phyloP scores from a whole-genome alignment of 2,329 filamentous ascomycete species.

The Penicillium sp. region DNA sequence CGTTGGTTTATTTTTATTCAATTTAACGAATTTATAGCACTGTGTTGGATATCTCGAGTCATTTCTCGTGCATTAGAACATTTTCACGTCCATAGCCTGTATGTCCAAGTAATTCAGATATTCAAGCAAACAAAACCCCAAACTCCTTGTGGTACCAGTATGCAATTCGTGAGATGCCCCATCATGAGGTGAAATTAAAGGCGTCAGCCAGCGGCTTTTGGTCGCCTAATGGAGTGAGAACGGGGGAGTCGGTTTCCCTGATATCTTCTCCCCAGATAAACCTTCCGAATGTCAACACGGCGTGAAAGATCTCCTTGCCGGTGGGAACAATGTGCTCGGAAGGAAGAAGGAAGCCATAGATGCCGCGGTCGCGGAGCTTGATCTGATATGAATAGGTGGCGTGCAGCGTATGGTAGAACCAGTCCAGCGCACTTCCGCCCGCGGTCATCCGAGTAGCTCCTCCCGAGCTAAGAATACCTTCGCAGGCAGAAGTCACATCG shows the following conservation, averaged over 20 bases:
- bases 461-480: constrained; percentile 62
- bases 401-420: constrained; percentile 85
- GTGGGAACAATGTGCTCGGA: constrained; percentile 83
- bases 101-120: constrained; percentile 6
- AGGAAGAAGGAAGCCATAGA: constrained; percentile 88
- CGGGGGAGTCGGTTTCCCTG: not conserved
- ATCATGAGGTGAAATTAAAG: not conserved
- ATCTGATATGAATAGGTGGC: constrained; percentile 87
- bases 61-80: not conserved
- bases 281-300: constrained; percentile 78
- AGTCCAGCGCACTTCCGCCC: constrained; percentile 87
- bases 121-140: not conserved
- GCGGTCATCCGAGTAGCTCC: constrained; percentile 61
- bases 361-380: constrained; percentile 89
- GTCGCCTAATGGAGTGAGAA: not conserved
- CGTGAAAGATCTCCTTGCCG: constrained; percentile 81
- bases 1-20: not conserved
- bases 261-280: constrained; percentile 47
- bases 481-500: constrained; percentile 78
- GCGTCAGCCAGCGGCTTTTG: constrained; percentile 11
- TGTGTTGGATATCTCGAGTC: not conserved
- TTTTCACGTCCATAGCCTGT: not conserved
- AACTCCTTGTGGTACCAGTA: constrained; percentile 1
- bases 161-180: not conserved
- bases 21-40: not conserved